Base-by-base conservation (phyloP, 1,139 yeast species). In the Hyphopichia khmerensis region DNA sequence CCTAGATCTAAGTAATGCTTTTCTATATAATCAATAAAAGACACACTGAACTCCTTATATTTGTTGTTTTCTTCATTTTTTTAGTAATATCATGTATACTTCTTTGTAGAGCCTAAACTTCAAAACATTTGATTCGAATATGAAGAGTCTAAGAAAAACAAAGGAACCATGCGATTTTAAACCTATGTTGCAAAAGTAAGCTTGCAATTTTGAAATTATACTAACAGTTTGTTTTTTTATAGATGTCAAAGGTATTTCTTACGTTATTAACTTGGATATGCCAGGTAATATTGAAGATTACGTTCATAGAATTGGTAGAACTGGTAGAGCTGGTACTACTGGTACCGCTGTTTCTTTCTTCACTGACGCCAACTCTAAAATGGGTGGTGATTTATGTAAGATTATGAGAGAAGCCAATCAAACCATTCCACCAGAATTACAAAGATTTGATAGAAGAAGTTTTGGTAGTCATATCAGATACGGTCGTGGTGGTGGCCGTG, bases 241-340 rank as follows among this genome's bases (percentile, higher is more conserved):
- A 90, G 98, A 93, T 73, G 99, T 93, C 70, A 93, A 93, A 79
- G 98, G 97, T 67, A 89, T 93, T 62, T 85, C 91, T 56, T 84
- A 76, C 59, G 99, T 93, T 48, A 79, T 93, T 64, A 93, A 93
- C 82, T 90, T 79, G 62, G 99, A 93, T 68, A 91, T 91, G 90
- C 98, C 99, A 60, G 90, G 90, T 70, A 93, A 91, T 74, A 87
- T 90, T 64, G 99, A 93, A 75, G 98, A 93, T 73, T 93, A 93
- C 67, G 97, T 93, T 48, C 95, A 87, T 68, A 80, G 95, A 69
- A 87, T 87, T 60, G 97, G 97, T 65, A 89, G 99, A 84, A 91
- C 98, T 50, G 99, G 99, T 67, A 89, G 99, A 82, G 99, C 97
- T 53, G 98, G 98, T 67, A 83, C 89, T 51, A 77, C 79, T 49